Base-by-base conservation (phyloP, 108 stramenopile genomes). In the Cyclotella atomus region DNA sequence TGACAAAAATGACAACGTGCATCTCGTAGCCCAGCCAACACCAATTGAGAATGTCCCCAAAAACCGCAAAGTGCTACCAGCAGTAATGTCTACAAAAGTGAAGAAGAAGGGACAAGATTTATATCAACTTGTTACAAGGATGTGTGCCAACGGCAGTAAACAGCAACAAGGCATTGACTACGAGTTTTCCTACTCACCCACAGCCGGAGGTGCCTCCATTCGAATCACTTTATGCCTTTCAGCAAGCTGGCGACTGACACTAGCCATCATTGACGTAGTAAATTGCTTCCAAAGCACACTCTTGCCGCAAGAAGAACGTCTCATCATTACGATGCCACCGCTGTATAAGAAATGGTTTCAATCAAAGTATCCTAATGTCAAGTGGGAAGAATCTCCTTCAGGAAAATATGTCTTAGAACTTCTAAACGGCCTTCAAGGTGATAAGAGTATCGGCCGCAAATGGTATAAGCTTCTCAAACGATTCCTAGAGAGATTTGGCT, bases 401-500 rank as follows among this genome's bases (percentile, higher is more conserved):
- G 59, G 59, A 32, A 60, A 60, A 35, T 60, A 60, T 27, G 27
- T 60, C 23, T 35, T 60, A 35, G 21, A 60, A 35, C 20, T 60
- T 7, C 20, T 60, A 4, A 60, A 60, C 16, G 59, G 24, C 6
- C 20, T 60, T 12, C 59, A 60, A 60, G 59, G 59, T 25, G 24
- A 60, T 25, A 60, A 60, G 17, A n/a, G 21, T 5, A 28, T 28
- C 16, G 59, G 59, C 14, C 7, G 59, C 9, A 60, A 60, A 27
- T 60, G 59, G 59, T 60, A 60, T 25, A 10, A 15, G 14, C 59
- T 60, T 28, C 10, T 32, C 59, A 60, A 60, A 24, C 6, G 24
- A 60, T n/a, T 60, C 20, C 62, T 64, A 28, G 23, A 64, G 35
- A 19, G 14, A 23, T 41, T 64, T 64, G 62, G 62, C 62, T 64